A percentile compares a stretch with the other conserved stretches of the same genome.
phyloP scores from a whole-genome alignment of 345 rosid genomes.

The Viola odorata region DNA sequence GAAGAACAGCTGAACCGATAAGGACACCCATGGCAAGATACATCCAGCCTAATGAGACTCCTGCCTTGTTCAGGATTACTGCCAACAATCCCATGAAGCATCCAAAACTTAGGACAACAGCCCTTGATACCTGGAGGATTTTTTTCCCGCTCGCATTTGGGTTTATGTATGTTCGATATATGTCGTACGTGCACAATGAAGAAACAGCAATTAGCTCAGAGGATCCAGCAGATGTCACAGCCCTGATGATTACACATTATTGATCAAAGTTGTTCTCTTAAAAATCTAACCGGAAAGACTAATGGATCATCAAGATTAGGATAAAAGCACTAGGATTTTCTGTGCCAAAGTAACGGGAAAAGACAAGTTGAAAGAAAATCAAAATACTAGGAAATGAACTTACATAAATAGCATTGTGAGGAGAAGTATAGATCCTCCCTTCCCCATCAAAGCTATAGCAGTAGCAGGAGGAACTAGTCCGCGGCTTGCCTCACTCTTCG shows the following conservation, averaged over 20 bases:
- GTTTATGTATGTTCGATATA: constrained; percentile 84
- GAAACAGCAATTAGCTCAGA: constrained; percentile 88
- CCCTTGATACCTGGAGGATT: constrained; percentile 69
- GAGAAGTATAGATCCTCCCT: constrained; percentile 79
- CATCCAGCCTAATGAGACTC: constrained; percentile 97
- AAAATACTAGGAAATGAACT: constrained; percentile 22
- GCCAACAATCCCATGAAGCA: constrained; percentile 95
- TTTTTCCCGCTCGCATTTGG: constrained; percentile 66
- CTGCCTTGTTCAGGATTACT: constrained; percentile 73
- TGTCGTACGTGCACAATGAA: constrained; percentile 81
- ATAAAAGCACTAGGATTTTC: not conserved
- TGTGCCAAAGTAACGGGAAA: not conserved
- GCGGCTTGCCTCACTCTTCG: constrained; percentile 58
- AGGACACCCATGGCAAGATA: constrained; percentile 90
- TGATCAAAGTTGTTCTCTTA: not conserved
- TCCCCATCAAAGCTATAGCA: constrained; percentile 93
- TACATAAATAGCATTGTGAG: constrained; percentile 96
- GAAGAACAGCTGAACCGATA: constrained; percentile 85
- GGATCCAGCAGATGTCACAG: constrained; percentile 92
- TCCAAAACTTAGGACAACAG: constrained; percentile 67
- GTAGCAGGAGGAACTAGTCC: constrained; percentile 95
- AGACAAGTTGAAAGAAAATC: not conserved
- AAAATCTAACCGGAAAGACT: not conserved
- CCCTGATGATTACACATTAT: constrained; percentile 41
- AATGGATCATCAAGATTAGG: not conserved